Evolutionary conservation across 2,329 filamentous ascomycete genomes (phyloP).

Genomic region (Phyllosticta capitalensis): DNA sequence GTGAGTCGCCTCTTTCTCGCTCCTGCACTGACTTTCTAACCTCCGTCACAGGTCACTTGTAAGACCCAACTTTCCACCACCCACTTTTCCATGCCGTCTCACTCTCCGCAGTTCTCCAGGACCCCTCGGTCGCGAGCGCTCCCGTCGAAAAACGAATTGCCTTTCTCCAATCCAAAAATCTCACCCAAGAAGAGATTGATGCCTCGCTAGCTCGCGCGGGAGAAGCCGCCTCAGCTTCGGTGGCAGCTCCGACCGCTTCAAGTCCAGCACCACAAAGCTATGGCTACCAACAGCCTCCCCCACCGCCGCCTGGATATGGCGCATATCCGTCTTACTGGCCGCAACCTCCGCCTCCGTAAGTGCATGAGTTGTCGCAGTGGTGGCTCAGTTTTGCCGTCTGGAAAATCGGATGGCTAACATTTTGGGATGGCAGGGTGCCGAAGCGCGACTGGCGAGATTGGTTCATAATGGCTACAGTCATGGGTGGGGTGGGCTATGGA

Average conservation of each 20-base stretch:
- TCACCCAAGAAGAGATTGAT: slow-evolving; percentile 93
- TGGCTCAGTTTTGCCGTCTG: neutral
- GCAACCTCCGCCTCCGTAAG: slow-evolving; percentile 43
- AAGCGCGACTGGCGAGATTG: slow-evolving; percentile 94
- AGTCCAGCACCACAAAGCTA: slow-evolving; percentile 29
- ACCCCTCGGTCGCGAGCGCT: slow-evolving; percentile 80
- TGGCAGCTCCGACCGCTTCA: slow-evolving; percentile 39
- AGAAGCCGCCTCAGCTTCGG: slow-evolving; percentile 34
- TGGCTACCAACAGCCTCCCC: slow-evolving; percentile 38
- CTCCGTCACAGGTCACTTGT: slow-evolving; percentile 41
- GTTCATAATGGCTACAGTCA: slow-evolving; percentile 98
- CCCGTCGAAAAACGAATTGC: slow-evolving; percentile 88
- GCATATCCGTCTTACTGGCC: slow-evolving; percentile 45
- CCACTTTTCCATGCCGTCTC: neutral
- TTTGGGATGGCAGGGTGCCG: slow-evolving; percentile 39
- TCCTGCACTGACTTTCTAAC: slow-evolving; percentile 14
- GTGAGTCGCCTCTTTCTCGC: slow-evolving; percentile 23
- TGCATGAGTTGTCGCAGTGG: neutral
- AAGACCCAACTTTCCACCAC: slow-evolving; percentile 19
- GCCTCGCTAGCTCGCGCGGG: slow-evolving; percentile 67
- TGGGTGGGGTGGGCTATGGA: slow-evolving; percentile 81
- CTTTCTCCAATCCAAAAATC: slow-evolving; percentile 92
- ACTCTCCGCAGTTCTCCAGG: slow-evolving; percentile 64
- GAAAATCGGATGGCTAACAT: neutral
- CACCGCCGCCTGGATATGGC: slow-evolving; percentile 33